Conservation (phyloP, 2,329 filamentous ascomycete genomes). For the Periglandula ipomoeae region DNA sequence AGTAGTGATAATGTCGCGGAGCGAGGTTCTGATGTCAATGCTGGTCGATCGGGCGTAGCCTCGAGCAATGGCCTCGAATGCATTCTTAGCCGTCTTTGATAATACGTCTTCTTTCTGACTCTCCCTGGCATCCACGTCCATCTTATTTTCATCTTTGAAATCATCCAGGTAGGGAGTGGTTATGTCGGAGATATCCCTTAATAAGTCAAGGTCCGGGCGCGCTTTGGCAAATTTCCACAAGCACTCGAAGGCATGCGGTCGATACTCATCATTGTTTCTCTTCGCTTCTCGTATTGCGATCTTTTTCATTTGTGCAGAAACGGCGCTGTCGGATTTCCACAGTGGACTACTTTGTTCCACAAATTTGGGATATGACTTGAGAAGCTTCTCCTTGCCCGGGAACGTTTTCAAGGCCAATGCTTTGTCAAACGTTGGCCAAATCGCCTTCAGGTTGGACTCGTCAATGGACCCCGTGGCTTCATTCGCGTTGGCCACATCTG, state of each 20-base stretch:
- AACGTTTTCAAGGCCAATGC: constrained; percentile 84
- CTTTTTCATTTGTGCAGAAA: constrained; percentile 65
- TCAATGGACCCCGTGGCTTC: constrained; percentile 50
- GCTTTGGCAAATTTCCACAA: constrained; percentile 65
- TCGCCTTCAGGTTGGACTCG: constrained; percentile 45
- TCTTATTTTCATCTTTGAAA: constrained; percentile 47
- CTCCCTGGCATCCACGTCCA: constrained; percentile 57
- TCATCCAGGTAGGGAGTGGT: constrained; percentile 55
- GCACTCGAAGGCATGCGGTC: constrained; percentile 62
- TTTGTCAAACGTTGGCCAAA: constrained; percentile 82
- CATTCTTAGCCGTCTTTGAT: constrained; percentile 37
- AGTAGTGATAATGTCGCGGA: constrained; percentile 29
- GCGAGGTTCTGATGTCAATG: constrained; percentile 22
- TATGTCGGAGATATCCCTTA: constrained; percentile 56
- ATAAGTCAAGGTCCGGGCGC: constrained; percentile 60
- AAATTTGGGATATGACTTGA: constrained; percentile 72
- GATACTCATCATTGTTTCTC: constrained; percentile 79
- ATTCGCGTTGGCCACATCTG: constrained; percentile 52
- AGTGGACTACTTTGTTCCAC: constrained; percentile 53
- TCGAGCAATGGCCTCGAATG: constrained; percentile 39
- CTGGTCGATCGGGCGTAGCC: constrained; percentile 38
- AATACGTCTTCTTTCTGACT: constrained; percentile 33
- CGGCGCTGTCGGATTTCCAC: constrained; percentile 40
- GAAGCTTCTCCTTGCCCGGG: constrained; percentile 77
- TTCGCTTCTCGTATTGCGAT: constrained; percentile 81